Conservation (phyloP, 306 rosid genomes). For the Trifolium pratense region DNA sequence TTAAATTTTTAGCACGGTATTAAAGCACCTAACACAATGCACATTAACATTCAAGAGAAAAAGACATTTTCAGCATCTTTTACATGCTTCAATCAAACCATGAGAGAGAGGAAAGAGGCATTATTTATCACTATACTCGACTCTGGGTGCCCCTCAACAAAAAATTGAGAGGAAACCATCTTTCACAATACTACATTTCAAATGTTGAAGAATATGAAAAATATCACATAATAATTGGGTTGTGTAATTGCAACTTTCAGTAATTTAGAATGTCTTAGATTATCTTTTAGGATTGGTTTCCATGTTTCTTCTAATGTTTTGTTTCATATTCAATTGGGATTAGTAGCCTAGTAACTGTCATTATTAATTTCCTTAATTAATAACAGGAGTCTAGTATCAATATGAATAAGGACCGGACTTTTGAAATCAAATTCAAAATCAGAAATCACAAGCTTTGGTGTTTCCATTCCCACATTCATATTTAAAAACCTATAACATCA, state of each 20-base stretch:
- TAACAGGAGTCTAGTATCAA: not conserved
- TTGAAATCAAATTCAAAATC: not conserved
- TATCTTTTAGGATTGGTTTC: not conserved
- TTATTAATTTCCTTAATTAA: not conserved
- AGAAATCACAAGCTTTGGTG: not conserved
- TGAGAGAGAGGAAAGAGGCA: not conserved
- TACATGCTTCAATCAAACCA: slow-evolving; percentile 23
- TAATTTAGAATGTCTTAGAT: slow-evolving; percentile 3
- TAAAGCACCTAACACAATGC: slow-evolving; percentile 24
- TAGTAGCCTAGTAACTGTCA: not conserved
- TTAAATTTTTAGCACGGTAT: slow-evolving; percentile 6
- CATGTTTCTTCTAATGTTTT: not conserved
- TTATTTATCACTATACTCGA: not conserved
- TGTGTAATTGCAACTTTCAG: not conserved
- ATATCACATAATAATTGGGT: not conserved
- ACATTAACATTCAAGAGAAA: slow-evolving; percentile 33
- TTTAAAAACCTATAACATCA: not conserved
- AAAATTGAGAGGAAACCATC: slow-evolving; percentile 15
- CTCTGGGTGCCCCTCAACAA: slow-evolving; percentile 7
- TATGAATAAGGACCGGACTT: not conserved
- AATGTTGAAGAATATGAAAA: not conserved
- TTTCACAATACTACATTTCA: slow-evolving; percentile 8
- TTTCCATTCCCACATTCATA: not conserved
- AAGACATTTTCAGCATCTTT: slow-evolving; percentile 35
- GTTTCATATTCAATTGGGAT: not conserved